phyloP scores from a whole-genome alignment of 306 rosid species.

The Dalbergia cultrata region DNA sequence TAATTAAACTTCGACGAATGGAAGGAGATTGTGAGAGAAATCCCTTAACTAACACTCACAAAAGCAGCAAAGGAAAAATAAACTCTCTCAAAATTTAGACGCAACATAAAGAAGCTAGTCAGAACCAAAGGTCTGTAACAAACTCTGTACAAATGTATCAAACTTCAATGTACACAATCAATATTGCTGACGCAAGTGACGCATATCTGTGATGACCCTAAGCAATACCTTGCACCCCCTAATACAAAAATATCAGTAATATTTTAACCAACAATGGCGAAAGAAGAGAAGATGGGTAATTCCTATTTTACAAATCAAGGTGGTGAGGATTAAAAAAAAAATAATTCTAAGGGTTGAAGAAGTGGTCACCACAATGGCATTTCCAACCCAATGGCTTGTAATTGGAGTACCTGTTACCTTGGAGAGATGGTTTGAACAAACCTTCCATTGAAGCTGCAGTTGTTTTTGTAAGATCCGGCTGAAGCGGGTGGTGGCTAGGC shows the following conservation, averaged over 20 bases:
- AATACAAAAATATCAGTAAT: conserved; percentile 9
- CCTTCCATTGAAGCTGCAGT: conserved; percentile 47
- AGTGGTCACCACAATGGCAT: conserved; percentile 80
- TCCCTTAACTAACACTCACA: conserved; percentile 4
- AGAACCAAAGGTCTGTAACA: conserved; percentile 47
- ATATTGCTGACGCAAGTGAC: conserved; percentile 52
- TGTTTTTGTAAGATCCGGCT: conserved; percentile 47
- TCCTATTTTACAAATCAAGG: conserved; percentile 33
- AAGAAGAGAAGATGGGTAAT: background rate
- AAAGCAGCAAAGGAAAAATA: background rate
- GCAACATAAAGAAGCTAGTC: conserved; percentile 42
- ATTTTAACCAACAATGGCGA: conserved; percentile 2
- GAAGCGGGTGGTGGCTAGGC: conserved; percentile 53
- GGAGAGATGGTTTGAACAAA: conserved; percentile 53
- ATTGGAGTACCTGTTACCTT: conserved; percentile 75
- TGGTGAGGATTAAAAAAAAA: background rate
- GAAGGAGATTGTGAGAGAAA: background rate
- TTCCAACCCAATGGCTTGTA: conserved; percentile 99
- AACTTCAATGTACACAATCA: conserved; percentile 57
- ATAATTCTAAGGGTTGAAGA: conserved; percentile 75
- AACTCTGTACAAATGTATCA: conserved; percentile 63
- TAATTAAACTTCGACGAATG: background rate
- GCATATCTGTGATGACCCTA: conserved; percentile 38
- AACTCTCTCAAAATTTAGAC: conserved; percentile 35
- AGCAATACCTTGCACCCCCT: conserved; percentile 19